Evolutionary conservation across 2,329 filamentous ascomycete species (phyloP), one percentile per base, ranked within the genome.

Genomic region (Penicillium sp.): DNA sequence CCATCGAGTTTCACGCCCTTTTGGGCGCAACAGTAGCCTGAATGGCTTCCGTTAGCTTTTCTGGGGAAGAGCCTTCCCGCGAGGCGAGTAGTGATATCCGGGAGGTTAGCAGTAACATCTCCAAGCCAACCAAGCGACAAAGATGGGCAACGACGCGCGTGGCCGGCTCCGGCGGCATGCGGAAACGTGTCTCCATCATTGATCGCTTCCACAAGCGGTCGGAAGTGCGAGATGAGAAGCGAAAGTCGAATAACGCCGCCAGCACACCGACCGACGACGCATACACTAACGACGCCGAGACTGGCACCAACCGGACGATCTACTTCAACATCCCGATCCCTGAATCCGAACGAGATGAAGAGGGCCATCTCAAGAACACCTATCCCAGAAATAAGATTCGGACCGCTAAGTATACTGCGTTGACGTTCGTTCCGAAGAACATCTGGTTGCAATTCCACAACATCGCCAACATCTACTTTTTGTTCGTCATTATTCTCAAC

Each of bases 401-500:
- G 55, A 98, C 93, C 3, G 87, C 93, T 44, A 98, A 97, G 70
- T 98, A 98, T 67, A 98, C 93, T 6, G 85, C 94, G 7, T 68
- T 98, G 49, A 94, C 87, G 45, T 98, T 98, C 68, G 68, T 98
- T 18, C 93, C 93, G 10, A 97, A 97, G 73, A 97, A 98, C 68
- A 63, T 98, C 60, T 98, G 84, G 81, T 87, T 94, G 51, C 94
- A 98, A 68, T 97, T 98, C 63, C 91, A 98, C 70, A 97, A 97
- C 62, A 85, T 98, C 58, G 93, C 93, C 61, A 98, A 98, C 67
- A 84, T 97, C 38, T 98, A 97, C 71, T 98, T 98, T 77, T 75
- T 97, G 55, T 96, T 97, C 70, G 79, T 91, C 57, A 90, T 96
- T 63, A 94, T 98, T 61, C 78, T 98, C 45, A 83, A 84, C 59